Conservation (phyloP, 2,329 filamentous ascomycete genomes). For the Hymenoscyphus repandus region DNA sequence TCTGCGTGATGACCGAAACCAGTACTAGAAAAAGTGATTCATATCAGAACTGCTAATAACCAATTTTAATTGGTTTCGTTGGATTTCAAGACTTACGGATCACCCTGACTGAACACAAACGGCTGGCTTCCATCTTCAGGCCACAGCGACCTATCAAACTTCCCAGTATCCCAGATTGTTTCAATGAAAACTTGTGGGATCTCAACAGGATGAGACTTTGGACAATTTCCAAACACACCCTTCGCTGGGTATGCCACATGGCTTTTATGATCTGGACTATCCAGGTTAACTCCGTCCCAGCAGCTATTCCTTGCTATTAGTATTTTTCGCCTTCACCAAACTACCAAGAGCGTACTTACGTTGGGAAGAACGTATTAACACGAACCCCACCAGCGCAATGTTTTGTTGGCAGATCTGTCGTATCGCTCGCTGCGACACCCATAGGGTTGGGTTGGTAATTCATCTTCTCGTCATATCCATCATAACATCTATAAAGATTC, state of each 20-base stretch:
- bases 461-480: conserved; percentile 8
- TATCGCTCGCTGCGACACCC: conserved; percentile 26
- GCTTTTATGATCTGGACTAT: conserved; percentile 11
- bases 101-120: conserved; percentile 38
- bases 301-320: conserved; percentile 2
- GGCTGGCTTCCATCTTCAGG: conserved; percentile 39
- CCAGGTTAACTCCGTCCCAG: conserved; percentile 18
- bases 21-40: neutral
- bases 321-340: neutral
- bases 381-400: conserved; percentile 30
- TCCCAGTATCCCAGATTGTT: conserved; percentile 41
- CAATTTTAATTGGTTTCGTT: neutral
- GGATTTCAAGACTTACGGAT: conserved; percentile 33
- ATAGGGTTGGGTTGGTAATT: conserved; percentile 27
- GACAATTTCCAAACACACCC: conserved; percentile 5
- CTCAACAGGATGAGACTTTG: conserved; percentile 37
- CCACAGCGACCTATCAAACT: conserved; percentile 40
- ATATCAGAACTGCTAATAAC: neutral
- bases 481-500: conserved; percentile 9
- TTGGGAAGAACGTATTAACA: conserved; percentile 28
- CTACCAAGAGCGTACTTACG: neutral
- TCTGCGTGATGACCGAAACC: conserved; percentile 6
- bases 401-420: conserved; percentile 32
- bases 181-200: conserved; percentile 45
- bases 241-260: conserved; percentile 23